Conservation (phyloP, 108 stramenopile genomes). For the Cylindrotheca fusiformis region DNA sequence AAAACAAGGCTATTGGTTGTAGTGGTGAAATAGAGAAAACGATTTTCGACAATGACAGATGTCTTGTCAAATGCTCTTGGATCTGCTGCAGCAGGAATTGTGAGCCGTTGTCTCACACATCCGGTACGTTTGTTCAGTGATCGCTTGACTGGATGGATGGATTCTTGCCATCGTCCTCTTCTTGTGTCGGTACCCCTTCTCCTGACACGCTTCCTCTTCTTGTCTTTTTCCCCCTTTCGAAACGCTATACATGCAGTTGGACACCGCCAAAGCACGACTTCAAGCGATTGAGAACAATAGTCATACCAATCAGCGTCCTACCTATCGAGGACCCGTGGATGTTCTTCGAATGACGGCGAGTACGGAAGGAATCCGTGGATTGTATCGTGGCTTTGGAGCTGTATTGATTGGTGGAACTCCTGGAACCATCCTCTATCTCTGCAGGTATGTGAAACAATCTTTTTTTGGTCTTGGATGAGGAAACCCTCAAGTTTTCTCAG, state of each 20-base stretch:
- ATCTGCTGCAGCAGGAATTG: slow-evolving; percentile 73
- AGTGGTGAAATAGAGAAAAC: too few species aligned
- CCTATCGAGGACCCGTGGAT: slow-evolving; percentile 66
- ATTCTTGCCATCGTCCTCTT: slow-evolving; percentile 42
- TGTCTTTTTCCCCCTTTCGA: not conserved
- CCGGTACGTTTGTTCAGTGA: too few species aligned
- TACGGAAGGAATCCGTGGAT: slow-evolving; percentile 84
- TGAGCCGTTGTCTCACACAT: slow-evolving; percentile 71
- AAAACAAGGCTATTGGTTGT: too few species aligned
- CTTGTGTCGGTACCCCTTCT: not conserved
- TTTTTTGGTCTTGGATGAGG: not conserved
- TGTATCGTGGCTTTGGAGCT: slow-evolving; percentile 93
- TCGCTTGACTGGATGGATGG: too few species aligned
- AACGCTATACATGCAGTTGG: not conserved
- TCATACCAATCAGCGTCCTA: too few species aligned
- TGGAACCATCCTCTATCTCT: slow-evolving; percentile 89
- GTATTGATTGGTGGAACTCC: slow-evolving; percentile 91
- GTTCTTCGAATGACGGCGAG: slow-evolving; percentile 54
- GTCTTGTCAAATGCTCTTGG: slow-evolving; percentile 56
- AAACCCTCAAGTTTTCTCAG: not conserved
- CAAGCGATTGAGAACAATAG: too few species aligned
- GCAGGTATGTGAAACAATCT: slow-evolving; percentile 56
- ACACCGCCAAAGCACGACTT: slow-evolving; percentile 60
- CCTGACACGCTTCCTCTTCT: not conserved
- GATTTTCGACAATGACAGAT: too few species aligned